Conservation (phyloP, 2,329 filamentous ascomycete genomes). For the Grosmannia serpens region DNA sequence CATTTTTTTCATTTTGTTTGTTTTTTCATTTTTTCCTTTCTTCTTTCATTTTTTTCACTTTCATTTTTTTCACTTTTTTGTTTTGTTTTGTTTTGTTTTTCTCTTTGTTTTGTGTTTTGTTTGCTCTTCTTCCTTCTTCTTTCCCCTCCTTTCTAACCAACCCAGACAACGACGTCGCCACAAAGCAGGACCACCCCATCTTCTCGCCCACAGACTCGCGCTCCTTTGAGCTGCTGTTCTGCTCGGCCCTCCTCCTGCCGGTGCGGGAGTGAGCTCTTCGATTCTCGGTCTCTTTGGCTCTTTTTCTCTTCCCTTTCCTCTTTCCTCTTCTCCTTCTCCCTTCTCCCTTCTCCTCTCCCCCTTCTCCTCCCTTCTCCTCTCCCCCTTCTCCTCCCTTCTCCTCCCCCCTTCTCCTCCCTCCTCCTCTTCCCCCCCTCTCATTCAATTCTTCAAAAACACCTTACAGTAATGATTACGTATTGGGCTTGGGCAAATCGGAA, state of each 20-base stretch:
- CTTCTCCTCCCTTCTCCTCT: too few relatives aligned
- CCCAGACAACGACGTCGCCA: constrained; percentile 27
- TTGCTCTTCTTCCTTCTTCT: not conserved
- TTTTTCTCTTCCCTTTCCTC: not conserved
- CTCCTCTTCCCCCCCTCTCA: not conserved
- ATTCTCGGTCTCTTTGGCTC: not conserved
- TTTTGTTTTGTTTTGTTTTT: not conserved
- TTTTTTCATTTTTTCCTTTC: not conserved
- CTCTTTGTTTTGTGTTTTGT: not conserved
- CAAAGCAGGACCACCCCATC: constrained; percentile 38
- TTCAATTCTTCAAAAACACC: too few relatives aligned
- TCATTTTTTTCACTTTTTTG: not conserved
- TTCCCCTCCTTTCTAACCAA: not conserved
- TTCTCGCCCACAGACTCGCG: constrained; percentile 39
- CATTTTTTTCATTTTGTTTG: not conserved
- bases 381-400: not conserved
- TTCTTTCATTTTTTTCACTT: not conserved
- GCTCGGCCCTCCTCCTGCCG: constrained; percentile 28
- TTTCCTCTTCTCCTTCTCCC: not conserved
- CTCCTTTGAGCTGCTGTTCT: constrained; percentile 33
- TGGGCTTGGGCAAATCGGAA: not conserved
- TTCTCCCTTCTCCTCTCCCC: not conserved
- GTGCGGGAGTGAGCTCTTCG: constrained; percentile 8
- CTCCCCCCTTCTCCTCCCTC: not conserved
- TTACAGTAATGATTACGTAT: not conserved